Evolutionary conservation across 306 rosid genomes (phyloP).

Genomic region (Boehmeria nivea): DNA sequence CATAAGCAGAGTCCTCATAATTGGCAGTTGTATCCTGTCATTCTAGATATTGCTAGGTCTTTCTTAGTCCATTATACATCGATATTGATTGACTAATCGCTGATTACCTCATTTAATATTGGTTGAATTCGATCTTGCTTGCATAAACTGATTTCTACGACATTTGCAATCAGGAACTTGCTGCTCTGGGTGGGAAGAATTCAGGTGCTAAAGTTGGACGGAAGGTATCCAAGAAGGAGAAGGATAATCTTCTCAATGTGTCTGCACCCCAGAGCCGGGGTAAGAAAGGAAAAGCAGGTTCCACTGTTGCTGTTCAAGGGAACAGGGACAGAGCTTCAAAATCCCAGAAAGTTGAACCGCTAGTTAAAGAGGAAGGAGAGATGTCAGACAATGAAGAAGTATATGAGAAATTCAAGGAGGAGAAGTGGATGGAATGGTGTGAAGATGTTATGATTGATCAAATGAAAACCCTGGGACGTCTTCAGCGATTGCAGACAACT

Average conservation of each 20-base stretch:
- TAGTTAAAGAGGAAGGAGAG: constrained; percentile 97
- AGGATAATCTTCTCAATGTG: constrained; percentile 42
- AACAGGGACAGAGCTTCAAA: constrained; percentile 52
- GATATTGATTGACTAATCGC: not conserved
- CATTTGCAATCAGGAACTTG: constrained; percentile 55
- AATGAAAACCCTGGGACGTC: constrained; percentile 80
- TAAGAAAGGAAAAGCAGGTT: constrained; percentile 58
- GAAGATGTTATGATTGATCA: constrained; percentile 85
- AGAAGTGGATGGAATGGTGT: constrained; percentile 99
- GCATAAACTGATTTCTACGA: constrained; percentile 16
- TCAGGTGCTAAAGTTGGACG: constrained; percentile 59
- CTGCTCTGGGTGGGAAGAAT: constrained; percentile 68
- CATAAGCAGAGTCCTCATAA: not conserved
- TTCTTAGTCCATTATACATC: not conserved
- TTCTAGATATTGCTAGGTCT: not conserved
- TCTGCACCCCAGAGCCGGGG: constrained; percentile 43
- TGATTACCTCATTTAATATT: not conserved
- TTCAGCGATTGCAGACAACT: constrained; percentile 76
- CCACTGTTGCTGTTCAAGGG: constrained; percentile 42
- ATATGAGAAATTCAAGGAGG: constrained; percentile 96
- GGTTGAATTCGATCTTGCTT: not conserved
- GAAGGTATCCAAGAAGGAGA: constrained; percentile 76
- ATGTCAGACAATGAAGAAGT: constrained; percentile 97
- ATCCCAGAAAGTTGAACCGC: constrained; percentile 68
- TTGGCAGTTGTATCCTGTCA: not conserved